phyloP scores from a whole-genome alignment of 208 protist genomes.

The Wallacemonas sp. region DNA sequence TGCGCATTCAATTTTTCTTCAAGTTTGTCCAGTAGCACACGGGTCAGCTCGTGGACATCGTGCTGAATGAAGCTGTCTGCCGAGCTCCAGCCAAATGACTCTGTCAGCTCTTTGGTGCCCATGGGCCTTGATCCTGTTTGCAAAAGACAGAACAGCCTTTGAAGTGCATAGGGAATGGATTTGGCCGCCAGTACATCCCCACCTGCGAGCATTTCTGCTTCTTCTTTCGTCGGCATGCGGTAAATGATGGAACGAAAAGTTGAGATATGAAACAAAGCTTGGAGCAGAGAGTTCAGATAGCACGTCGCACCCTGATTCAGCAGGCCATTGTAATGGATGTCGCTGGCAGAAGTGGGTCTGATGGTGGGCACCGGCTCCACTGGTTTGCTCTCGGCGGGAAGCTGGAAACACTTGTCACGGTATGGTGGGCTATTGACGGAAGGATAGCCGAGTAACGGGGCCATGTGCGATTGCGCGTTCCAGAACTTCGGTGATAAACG shows the following conservation, averaged over 20 bases:
- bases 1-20: conserved; percentile 71
- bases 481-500: conserved; percentile 68
- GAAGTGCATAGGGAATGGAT: conserved; percentile 89
- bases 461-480: conserved; percentile 40
- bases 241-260: conserved; percentile 87
- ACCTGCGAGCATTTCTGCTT: conserved; percentile 48
- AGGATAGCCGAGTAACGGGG: conserved; percentile 64
- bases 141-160: conserved; percentile 87
- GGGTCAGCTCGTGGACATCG: conserved; percentile 90
- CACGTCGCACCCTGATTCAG: conserved; percentile 92
- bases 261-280: conserved; percentile 89
- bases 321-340: conserved; percentile 72
- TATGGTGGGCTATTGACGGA: conserved; percentile 61
- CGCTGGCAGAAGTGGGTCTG: background rate
- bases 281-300: conserved; percentile 92
- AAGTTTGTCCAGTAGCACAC: conserved; percentile 85
- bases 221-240: conserved; percentile 87
- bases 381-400: background rate
- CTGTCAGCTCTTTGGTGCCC: conserved; percentile 89
- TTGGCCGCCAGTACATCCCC: conserved; percentile 34
- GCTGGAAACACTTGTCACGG: conserved; percentile 23
- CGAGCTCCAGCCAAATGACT: conserved; percentile 91
- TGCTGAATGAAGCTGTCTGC: conserved; percentile 92
- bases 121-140: conserved; percentile 64
- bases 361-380: background rate